Evolutionary conservation across 768 basidiomycete genomes (phyloP).

Genomic region (Kwoniella pini): DNA sequence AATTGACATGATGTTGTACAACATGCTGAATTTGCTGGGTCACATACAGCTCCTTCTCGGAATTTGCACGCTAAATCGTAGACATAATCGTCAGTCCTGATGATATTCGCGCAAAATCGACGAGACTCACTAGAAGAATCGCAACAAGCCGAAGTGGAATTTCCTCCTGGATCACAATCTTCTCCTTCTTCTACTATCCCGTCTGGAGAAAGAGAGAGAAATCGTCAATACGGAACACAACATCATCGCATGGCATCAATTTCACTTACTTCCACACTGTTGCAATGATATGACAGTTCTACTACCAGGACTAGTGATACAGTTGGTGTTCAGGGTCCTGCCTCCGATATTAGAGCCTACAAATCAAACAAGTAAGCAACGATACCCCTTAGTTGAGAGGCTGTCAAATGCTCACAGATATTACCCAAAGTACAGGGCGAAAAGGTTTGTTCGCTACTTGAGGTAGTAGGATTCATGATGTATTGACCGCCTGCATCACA

Average conservation of each 20-base stretch:
- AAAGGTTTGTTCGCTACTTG: slow-evolving; percentile 69
- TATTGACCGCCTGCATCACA: slow-evolving; percentile 70
- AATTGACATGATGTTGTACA: slow-evolving; percentile 72
- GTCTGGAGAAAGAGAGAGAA: slow-evolving; percentile 25
- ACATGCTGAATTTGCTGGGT: slow-evolving; percentile 72
- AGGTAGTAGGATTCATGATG: slow-evolving; percentile 77
- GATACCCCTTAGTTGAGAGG: neutral
- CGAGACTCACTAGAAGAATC: slow-evolving; percentile 61
- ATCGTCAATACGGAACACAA: neutral
- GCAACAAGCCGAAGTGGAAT: slow-evolving; percentile 66
- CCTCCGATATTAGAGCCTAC: slow-evolving; percentile 66
- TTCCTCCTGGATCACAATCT: slow-evolving; percentile 77
- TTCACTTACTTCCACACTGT: slow-evolving; percentile 50
- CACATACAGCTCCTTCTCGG: slow-evolving; percentile 69
- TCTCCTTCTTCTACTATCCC: slow-evolving; percentile 63
- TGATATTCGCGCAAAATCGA: neutral
- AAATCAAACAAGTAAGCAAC: neutral
- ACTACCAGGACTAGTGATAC: slow-evolving; percentile 66
- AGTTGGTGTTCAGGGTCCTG: slow-evolving; percentile 62
- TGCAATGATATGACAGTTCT: slow-evolving; percentile 39
- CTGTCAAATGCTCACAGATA: slow-evolving; percentile 62
- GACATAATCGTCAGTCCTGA: neutral
- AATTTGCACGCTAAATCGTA: slow-evolving; percentile 59
- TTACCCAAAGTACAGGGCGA: slow-evolving; percentile 80
- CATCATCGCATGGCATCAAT: too few species aligned